Conservation (phyloP, 2,329 filamentous ascomycete genomes). For the Albifimbria verrucaria region DNA sequence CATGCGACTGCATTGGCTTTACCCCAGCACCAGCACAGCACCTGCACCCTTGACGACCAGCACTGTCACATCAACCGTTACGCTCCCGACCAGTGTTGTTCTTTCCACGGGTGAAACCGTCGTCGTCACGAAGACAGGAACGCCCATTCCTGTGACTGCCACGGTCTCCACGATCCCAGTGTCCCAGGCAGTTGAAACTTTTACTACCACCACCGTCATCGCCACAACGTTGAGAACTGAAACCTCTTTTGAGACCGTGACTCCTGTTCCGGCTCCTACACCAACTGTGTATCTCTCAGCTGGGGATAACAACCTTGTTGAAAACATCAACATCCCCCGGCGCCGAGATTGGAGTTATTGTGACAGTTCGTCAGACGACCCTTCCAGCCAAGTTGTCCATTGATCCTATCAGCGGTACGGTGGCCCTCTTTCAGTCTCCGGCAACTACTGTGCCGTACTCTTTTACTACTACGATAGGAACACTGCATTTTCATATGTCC, state of each 20-base stretch:
- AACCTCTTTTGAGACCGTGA: not conserved
- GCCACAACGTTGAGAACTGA: constrained; percentile 7
- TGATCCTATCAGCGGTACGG: not conserved
- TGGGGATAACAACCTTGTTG: not conserved
- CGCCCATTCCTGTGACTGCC: constrained; percentile 4
- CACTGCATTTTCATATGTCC: not conserved
- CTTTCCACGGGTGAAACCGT: constrained; percentile 8
- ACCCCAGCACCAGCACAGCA: constrained; percentile 13
- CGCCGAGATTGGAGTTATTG: constrained; percentile 5
- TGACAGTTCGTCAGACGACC: not conserved
- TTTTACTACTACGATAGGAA: not conserved
- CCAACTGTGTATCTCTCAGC: constrained; percentile 2
- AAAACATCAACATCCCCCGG: constrained; percentile 4
- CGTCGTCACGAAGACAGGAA: constrained; percentile 7
- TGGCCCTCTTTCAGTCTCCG: not conserved
- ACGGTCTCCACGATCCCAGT: constrained; percentile 2
- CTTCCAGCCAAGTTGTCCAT: not conserved
- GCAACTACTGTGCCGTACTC: not conserved
- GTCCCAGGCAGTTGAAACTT: constrained; percentile 3
- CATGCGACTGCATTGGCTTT: constrained; percentile 21
- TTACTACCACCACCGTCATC: constrained; percentile 2
- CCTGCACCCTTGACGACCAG: constrained; percentile 4
- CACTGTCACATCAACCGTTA: constrained; percentile 8
- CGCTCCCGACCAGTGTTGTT: constrained; percentile 9
- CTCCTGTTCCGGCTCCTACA: not conserved